Evolutionary conservation across 73 alveolate species (phyloP).

Genomic region (Paramecium octaurelia): DNA sequence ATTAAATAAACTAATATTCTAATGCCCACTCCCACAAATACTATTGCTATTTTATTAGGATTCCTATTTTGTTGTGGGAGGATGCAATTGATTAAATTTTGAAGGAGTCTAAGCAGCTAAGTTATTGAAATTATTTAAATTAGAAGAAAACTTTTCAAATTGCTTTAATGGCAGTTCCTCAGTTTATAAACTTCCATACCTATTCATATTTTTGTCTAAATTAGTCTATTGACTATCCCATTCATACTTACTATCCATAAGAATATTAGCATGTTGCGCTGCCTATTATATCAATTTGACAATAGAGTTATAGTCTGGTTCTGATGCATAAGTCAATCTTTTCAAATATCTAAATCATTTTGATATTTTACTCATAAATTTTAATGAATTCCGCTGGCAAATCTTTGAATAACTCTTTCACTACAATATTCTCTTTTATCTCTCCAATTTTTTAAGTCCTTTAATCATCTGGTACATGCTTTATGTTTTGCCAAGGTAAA

Average conservation of each 20-base stretch:
- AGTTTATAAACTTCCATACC: background rate
- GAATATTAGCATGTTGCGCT: background rate
- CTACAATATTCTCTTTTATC: constrained; percentile 76
- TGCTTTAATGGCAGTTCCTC: background rate
- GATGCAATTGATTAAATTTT: background rate
- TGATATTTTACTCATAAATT: background rate
- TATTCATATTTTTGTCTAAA: background rate
- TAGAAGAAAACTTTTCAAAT: background rate
- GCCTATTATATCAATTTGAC: background rate
- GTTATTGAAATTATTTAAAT: background rate
- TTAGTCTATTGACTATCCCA: background rate
- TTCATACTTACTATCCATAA: background rate
- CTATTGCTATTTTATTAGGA: background rate
- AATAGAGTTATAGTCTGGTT: constrained; percentile 24
- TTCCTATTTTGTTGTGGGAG: background rate
- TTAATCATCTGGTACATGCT: constrained; percentile 83
- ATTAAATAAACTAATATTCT: background rate
- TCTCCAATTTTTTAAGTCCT: constrained; percentile 84
- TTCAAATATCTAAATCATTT: background rate
- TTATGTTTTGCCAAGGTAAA: constrained; percentile 94
- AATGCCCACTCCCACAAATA: background rate
- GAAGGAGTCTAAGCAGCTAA: background rate
- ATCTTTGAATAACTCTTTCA: constrained; percentile 79
- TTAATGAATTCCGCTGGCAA: constrained; percentile 40
- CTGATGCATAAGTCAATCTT: background rate